Evolutionary conservation across 202 grass and related monocot genomes (phyloP).

Genomic region (Panicum virgatum): DNA sequence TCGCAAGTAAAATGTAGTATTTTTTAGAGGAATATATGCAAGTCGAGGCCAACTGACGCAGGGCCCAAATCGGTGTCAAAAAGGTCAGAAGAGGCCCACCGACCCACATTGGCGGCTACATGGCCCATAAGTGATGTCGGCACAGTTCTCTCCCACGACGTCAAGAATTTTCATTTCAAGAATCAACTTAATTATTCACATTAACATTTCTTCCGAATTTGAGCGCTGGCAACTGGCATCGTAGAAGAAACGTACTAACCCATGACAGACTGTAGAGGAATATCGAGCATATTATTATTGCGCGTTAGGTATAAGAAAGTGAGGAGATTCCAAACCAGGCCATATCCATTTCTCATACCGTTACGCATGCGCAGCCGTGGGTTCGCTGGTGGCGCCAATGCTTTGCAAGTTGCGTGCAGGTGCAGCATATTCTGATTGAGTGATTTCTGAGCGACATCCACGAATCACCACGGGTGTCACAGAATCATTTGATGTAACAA

Average conservation of each 20-base stretch:
- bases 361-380: background rate
- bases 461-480: background rate
- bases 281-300: background rate
- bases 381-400: background rate
- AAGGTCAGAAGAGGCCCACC: background rate
- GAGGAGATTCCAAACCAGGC: background rate
- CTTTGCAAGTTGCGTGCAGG: slow-evolving; percentile 4
- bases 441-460: background rate
- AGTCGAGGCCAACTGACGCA: background rate
- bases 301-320: background rate
- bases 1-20: background rate
- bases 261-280: background rate
- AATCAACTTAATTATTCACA: background rate
- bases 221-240: background rate
- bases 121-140: background rate
- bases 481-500: background rate
- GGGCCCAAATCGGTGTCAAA: background rate
- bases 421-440: background rate
- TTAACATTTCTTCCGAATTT: background rate
- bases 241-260: background rate
- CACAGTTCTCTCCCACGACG: too few relatives aligned
- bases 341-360: too few relatives aligned
- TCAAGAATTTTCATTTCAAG: background rate
- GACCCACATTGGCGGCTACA: background rate
- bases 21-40: background rate